phyloP scores from a whole-genome alignment of 257 asterid genomes.

The Asclepias syriaca region DNA sequence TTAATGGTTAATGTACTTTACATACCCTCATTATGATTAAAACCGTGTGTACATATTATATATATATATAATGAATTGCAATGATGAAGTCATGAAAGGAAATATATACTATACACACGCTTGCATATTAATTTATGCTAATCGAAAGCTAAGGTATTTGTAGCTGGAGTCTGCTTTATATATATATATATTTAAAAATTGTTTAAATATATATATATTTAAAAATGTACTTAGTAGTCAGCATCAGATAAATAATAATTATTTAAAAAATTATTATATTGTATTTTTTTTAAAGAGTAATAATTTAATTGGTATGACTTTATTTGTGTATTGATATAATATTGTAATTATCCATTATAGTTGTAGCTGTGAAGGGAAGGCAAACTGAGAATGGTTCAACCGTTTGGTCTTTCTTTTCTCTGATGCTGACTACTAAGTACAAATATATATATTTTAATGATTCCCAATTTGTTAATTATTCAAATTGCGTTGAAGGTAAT shows the following conservation, averaged over 20 bases:
- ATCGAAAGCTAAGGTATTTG: neutral
- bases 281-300: too few relatives aligned
- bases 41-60: slow-evolving; percentile 22
- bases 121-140: slow-evolving; percentile 5
- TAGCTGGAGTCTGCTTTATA: neutral
- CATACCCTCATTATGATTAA: slow-evolving; percentile 16
- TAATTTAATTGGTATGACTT: too few relatives aligned
- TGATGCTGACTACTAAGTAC: neutral
- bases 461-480: neutral
- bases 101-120: neutral
- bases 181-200: too few relatives aligned
- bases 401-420: neutral
- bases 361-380: neutral
- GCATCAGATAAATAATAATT: too few relatives aligned
- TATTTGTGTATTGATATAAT: neutral
- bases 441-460: too few relatives aligned
- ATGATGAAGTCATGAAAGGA: neutral
- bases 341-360: neutral
- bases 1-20: slow-evolving; percentile 2
- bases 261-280: too few relatives aligned
- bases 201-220: too few relatives aligned
- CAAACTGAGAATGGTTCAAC: neutral
- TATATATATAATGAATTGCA: neutral
- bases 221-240: too few relatives aligned
- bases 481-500: neutral